Evolutionary conservation across 129 eudicot genomes (phyloP), one percentile per base, ranked within the genome.

Genomic region (Cynara cardunculus): DNA sequence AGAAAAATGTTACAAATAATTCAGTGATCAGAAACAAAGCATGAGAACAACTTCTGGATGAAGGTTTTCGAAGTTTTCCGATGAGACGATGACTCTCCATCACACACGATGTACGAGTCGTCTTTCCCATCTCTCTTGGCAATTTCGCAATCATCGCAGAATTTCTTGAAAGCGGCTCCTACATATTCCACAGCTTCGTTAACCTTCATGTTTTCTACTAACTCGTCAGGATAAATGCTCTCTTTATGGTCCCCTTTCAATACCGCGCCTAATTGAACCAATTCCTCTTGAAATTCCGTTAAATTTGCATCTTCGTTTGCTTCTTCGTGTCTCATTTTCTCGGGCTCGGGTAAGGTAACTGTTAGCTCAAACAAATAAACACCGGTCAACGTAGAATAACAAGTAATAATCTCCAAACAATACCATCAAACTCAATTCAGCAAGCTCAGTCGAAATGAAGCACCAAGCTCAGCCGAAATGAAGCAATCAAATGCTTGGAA

Each of bases 241-340:
- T n/a, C 74, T 27, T 64, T 84, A 72, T 90, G 89, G 75, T 94
- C 98, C 3, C 98, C 97, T 1, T 83, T 89, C 66, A 94, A 74
- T n/a, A 87, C 89, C 8, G 91, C 93, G 2, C 90, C 87, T 86
- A 94, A 26, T 79, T 89, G 91, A 72, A 94, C 98, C 81, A 94
- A 70, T 86, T 91, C 98, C 28, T 78, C 86, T 81, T 94, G 98
- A 79, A 91, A 94, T 16, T 94, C 97, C 12, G 87, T 86, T 39
- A 94, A 83, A 31, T 87, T 82, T 37, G 80, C 89, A 5, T 91
- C 87, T 30, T 88, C 91, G 2, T 81, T 80, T 19, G 89, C 77
- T 73, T 75, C 87, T 0, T 10, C 22, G 1, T 84, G 88, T 32
- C 95, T 80, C 90, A 86, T 81, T 78, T 85, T 94, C 59, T 80